Conservation (phyloP, 495 filamentous ascomycete genomes). For the Amorphotheca resinae region DNA sequence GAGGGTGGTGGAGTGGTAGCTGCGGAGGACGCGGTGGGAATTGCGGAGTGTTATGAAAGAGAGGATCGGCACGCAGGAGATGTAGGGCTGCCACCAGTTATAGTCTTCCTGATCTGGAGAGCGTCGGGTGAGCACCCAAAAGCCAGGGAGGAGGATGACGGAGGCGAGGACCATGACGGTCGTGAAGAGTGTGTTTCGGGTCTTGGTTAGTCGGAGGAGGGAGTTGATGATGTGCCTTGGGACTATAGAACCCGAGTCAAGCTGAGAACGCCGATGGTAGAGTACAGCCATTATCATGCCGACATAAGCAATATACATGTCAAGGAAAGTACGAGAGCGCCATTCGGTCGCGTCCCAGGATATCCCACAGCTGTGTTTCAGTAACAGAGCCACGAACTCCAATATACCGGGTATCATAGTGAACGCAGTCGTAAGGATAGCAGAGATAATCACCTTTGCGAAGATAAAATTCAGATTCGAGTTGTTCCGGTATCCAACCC, state of each 20-base stretch:
- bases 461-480: constrained; percentile 28
- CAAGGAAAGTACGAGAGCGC: constrained; percentile 33
- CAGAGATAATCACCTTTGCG: constrained; percentile 36
- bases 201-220: constrained; percentile 9
- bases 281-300: constrained; percentile 39
- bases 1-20: constrained; percentile 32
- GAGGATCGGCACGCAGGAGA: constrained; percentile 42
- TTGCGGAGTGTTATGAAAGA: constrained; percentile 40
- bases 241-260: constrained; percentile 16
- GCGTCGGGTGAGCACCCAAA: constrained; percentile 23
- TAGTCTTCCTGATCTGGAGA: constrained; percentile 30
- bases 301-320: constrained; percentile 38
- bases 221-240: constrained; percentile 1
- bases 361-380: constrained; percentile 27
- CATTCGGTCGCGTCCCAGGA: constrained; percentile 33
- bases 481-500: constrained; percentile 28
- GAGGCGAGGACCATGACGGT: constrained; percentile 16
- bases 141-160: constrained; percentile 19
- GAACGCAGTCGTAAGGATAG: constrained; percentile 29
- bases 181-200: constrained; percentile 6
- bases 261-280: constrained; percentile 14
- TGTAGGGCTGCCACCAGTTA: constrained; percentile 38
- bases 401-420: constrained; percentile 31
- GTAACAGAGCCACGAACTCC: constrained; percentile 27
- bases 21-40: constrained; percentile 26